Evolutionary conservation across 495 filamentous ascomycete genomes (phyloP).

Genomic region (Aspergillus conjunctus): DNA sequence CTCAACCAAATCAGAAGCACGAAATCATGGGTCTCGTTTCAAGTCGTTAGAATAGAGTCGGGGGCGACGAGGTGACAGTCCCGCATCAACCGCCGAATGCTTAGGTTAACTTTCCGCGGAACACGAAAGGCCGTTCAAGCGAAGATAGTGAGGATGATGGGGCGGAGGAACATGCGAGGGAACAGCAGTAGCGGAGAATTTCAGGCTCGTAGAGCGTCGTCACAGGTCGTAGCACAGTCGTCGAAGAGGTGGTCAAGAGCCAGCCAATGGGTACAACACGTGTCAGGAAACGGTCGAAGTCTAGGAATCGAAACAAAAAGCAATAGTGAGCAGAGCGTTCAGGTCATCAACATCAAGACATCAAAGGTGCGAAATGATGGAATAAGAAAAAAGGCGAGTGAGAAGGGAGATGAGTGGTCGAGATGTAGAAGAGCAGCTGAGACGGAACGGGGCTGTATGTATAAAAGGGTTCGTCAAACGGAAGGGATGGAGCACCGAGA

Average conservation of each 20-base stretch:
- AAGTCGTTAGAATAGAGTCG: constrained; percentile 53
- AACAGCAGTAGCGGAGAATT: constrained; percentile 14
- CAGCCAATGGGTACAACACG: constrained; percentile 8
- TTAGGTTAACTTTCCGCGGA: constrained; percentile 3
- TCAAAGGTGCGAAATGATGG: constrained; percentile 21
- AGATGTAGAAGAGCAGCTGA: constrained; percentile 14
- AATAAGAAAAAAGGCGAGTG: constrained; percentile 23
- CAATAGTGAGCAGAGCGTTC: constrained; percentile 25
- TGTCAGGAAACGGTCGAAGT: constrained; percentile 13
- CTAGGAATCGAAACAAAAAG: constrained; percentile 19
- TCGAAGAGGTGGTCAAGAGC: constrained; percentile 16
- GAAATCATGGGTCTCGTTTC: constrained; percentile 59
- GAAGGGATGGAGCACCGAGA: constrained; percentile 30
- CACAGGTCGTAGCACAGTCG: constrained; percentile 32
- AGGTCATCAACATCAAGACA: constrained; percentile 30
- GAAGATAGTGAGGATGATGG: not conserved
- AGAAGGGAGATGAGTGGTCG: constrained; percentile 12
- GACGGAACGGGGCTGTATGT: constrained; percentile 30
- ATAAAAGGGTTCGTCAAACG: constrained; percentile 33
- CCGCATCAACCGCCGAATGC: constrained; percentile 25
- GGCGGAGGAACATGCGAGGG: too few relatives aligned
- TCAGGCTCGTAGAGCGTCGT: constrained; percentile 29
- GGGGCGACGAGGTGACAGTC: constrained; percentile 33
- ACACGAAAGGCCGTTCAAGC: constrained; percentile 3
- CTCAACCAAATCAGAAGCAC: constrained; percentile 39